Conservation (phyloP, 176 grass and related monocot genomes). For the Carex parvula region DNA sequence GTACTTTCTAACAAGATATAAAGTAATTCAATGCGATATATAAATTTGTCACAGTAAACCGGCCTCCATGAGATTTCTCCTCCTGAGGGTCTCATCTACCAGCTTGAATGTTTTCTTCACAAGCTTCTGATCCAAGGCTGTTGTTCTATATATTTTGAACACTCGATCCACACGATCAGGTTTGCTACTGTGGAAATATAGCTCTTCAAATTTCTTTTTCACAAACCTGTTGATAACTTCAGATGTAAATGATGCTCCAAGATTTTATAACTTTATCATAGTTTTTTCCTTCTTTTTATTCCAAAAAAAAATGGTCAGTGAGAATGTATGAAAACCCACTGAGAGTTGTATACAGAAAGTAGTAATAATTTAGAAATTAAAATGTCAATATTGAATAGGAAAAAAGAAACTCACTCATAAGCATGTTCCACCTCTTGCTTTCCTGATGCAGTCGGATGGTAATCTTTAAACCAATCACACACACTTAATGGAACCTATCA, state of each 20-base stretch:
- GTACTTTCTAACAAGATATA: slow-evolving; percentile 8
- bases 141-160: slow-evolving; percentile 97
- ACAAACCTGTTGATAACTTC: slow-evolving; percentile 58
- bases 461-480: slow-evolving; percentile 97
- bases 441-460: slow-evolving; percentile 64
- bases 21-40: slow-evolving; percentile 5
- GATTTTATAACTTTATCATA: not conserved
- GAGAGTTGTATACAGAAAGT: not conserved
- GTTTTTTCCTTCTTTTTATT: not conserved
- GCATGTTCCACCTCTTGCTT: slow-evolving; percentile 95
- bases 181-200: slow-evolving; percentile 97
- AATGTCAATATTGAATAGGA: not conserved
- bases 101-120: slow-evolving; percentile 98
- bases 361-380: not conserved
- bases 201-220: slow-evolving; percentile 98
- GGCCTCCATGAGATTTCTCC: slow-evolving; percentile 50
- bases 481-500: slow-evolving; percentile 76
- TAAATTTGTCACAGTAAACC: slow-evolving; percentile 31
- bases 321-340: not conserved
- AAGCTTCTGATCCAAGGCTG: slow-evolving; percentile 93
- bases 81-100: slow-evolving; percentile 76
- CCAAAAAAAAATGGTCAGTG: not conserved
- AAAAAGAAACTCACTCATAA: slow-evolving; percentile 68
- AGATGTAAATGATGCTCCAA: not conserved
- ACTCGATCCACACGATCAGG: slow-evolving; percentile 79